Evolutionary conservation across 305 asterid genomes (phyloP).

Genomic region (Fraxinus paxiana): DNA sequence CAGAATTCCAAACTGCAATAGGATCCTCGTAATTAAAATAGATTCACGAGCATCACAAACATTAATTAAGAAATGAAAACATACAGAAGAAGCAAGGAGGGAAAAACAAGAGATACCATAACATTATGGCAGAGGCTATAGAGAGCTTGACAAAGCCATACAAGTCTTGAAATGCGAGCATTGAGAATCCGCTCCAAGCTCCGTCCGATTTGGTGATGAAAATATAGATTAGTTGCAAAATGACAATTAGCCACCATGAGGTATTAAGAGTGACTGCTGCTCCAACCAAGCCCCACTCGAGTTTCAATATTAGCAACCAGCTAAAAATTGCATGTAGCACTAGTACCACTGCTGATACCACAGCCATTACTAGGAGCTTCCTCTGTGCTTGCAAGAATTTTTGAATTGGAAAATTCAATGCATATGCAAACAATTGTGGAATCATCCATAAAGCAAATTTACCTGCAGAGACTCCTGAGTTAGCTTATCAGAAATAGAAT

Average conservation of each 20-base stretch:
- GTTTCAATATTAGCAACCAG: constrained; percentile 62
- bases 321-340: constrained; percentile 50
- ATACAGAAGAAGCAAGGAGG: background rate
- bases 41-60: background rate
- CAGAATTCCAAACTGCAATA: constrained; percentile 75
- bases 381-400: constrained; percentile 78
- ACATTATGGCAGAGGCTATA: constrained; percentile 69
- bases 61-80: background rate
- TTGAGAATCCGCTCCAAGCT: constrained; percentile 78
- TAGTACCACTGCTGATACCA: constrained; percentile 52
- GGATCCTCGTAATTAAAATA: background rate
- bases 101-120: constrained; percentile 37
- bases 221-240: constrained; percentile 49
- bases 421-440: constrained; percentile 75
- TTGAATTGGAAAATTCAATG: constrained; percentile 68
- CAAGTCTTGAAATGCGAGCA: constrained; percentile 67
- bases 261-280: constrained; percentile 60
- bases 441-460: constrained; percentile 67
- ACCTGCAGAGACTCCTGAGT: constrained; percentile 37
- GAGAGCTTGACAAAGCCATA: constrained; percentile 59
- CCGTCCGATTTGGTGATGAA: constrained; percentile 57
- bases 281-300: constrained; percentile 57
- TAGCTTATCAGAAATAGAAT: background rate
- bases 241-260: constrained; percentile 70
- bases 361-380: constrained; percentile 63